Evolutionary conservation across 2,329 filamentous ascomycete species (phyloP).

Genomic region (Fusarium denticulatum): DNA sequence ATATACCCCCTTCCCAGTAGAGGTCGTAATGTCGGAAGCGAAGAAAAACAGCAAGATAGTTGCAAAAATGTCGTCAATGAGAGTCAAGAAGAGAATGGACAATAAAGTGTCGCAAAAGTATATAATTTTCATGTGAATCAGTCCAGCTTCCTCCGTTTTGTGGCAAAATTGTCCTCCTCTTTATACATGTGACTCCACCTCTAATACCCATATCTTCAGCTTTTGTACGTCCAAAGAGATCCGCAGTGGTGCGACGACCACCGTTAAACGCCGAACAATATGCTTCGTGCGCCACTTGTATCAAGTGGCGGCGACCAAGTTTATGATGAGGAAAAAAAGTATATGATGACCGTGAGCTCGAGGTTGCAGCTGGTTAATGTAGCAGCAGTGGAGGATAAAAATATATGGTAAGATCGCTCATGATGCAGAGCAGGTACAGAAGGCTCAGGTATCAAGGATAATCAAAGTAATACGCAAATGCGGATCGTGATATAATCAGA

Average conservation of each 20-base stretch:
- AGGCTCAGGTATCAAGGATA: conserved; percentile 39
- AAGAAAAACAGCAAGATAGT: neutral
- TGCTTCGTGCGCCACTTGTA: conserved; percentile 35
- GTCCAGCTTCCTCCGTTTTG: conserved; percentile 26
- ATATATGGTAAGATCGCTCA: conserved; percentile 24
- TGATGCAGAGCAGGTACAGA: conserved; percentile 40
- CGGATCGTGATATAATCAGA: conserved; percentile 23
- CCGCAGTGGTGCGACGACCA: conserved; percentile 36
- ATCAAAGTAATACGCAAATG: conserved; percentile 14
- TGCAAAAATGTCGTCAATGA: conserved; percentile 27
- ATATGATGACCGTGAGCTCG: conserved; percentile 17
- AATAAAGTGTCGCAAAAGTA: conserved; percentile 31
- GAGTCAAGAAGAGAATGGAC: conserved; percentile 37
- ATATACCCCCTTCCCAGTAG: conserved; percentile 21
- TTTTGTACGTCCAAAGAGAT: conserved; percentile 37
- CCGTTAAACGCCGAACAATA: conserved; percentile 42
- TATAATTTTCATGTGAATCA: conserved; percentile 24
- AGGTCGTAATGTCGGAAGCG: conserved; percentile 28
- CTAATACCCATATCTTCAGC: conserved; percentile 21
- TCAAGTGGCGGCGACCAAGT: conserved; percentile 18
- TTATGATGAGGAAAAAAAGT: conserved; percentile 8
- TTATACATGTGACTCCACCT: conserved; percentile 23
- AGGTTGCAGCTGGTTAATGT: conserved; percentile 14
- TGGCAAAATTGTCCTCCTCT: conserved; percentile 6
- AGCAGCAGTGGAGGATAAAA: conserved; percentile 4